Conservation (phyloP, 2,329 filamentous ascomycete species). For the Diaporthe sp. region DNA sequence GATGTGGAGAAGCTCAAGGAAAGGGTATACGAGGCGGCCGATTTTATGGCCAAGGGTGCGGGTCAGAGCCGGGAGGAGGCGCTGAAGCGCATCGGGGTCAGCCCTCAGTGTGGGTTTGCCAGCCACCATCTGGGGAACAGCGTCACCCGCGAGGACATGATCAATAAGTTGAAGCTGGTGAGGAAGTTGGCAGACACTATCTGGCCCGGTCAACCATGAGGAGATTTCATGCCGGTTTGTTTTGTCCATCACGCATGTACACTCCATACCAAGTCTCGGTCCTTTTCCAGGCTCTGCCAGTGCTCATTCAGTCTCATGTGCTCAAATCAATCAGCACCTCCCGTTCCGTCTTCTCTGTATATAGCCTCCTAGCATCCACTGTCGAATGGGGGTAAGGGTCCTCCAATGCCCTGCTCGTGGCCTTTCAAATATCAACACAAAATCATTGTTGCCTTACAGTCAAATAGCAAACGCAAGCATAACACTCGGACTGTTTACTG, state of each 20-base stretch:
- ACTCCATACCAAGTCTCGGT: not conserved
- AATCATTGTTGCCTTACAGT: not conserved
- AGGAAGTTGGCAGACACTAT: slow-evolving; percentile 73
- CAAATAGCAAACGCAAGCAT: not conserved
- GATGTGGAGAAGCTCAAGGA: slow-evolving; percentile 64
- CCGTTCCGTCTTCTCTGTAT: not conserved
- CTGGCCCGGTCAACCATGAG: slow-evolving; percentile 57
- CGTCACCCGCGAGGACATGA: slow-evolving; percentile 75
- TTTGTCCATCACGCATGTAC: not conserved
- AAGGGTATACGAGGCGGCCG: slow-evolving; percentile 67
- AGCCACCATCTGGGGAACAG: slow-evolving; percentile 76
- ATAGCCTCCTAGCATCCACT: not conserved
- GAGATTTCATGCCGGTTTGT: not conserved
- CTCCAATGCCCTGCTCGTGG: too few species aligned
- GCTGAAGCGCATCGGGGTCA: slow-evolving; percentile 72
- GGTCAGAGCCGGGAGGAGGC: slow-evolving; percentile 71
- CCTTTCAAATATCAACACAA: not conserved
- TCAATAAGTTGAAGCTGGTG: slow-evolving; percentile 76
- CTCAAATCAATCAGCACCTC: not conserved
- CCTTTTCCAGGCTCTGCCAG: not conserved
- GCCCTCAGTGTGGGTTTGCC: slow-evolving; percentile 77
- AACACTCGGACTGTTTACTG: not conserved
- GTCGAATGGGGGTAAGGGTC: not conserved
- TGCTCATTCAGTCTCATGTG: not conserved
- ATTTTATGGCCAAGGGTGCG: slow-evolving; percentile 73